Percentiles rank a stretch among this genome's conserved stretches.
phyloP scores from a whole-genome alignment of 768 basidiomycete species.

The Termitomyces sp. region DNA sequence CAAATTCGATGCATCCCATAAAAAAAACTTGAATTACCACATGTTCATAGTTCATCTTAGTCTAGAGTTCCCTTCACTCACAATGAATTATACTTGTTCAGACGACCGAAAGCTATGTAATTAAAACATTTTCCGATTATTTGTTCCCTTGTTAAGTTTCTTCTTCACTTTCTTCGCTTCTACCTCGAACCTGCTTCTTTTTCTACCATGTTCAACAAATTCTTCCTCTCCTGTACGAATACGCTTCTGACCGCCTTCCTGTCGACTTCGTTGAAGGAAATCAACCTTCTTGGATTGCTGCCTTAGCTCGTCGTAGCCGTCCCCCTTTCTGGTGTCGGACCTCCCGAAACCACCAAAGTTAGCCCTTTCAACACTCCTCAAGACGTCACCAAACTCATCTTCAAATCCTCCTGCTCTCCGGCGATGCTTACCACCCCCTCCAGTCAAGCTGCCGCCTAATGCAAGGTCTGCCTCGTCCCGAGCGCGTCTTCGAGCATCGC shows the following conservation, averaged over 20 bases:
- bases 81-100: too few species aligned
- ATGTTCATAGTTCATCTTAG: too few species aligned
- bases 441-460: slow-evolving; percentile 61
- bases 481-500: slow-evolving; percentile 62
- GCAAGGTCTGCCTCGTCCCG: slow-evolving; percentile 87
- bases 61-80: too few species aligned
- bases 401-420: slow-evolving; percentile 65
- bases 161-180: slow-evolving; percentile 39
- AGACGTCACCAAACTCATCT: slow-evolving; percentile 80
- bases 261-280: slow-evolving; percentile 54
- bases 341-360: slow-evolving; percentile 18
- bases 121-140: neutral
- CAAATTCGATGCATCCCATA: too few species aligned
- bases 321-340: slow-evolving; percentile 35
- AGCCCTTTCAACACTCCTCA: slow-evolving; percentile 52
- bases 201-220: slow-evolving; percentile 22
- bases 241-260: slow-evolving; percentile 20
- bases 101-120: too few species aligned
- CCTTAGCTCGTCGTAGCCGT: slow-evolving; percentile 82
- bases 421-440: slow-evolving; percentile 40
- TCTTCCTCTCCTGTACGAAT: slow-evolving; percentile 20
- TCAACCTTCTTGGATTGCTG: slow-evolving; percentile 58
- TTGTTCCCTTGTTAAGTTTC: slow-evolving; percentile 18
- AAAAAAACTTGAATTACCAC: too few species aligned
- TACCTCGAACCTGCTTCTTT: slow-evolving; percentile 45